phyloP scores from a whole-genome alignment of 768 basidiomycete genomes.

The Boletus barrowsii region DNA sequence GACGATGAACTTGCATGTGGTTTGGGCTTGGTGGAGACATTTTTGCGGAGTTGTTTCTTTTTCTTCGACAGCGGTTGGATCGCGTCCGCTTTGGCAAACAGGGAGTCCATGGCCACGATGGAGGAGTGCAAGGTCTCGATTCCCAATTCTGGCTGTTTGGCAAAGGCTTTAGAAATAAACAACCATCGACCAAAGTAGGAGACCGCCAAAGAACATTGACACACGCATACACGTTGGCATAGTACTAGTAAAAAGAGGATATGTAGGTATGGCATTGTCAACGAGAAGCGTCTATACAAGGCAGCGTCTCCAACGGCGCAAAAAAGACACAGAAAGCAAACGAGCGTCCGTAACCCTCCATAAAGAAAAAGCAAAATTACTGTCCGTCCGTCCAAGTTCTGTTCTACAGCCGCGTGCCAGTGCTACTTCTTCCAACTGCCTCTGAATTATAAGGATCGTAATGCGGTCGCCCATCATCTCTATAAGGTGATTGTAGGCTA shows the following conservation, averaged over 20 bases:
- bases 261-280: conserved; percentile 5
- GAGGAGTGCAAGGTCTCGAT: not conserved
- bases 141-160: conserved; percentile 7
- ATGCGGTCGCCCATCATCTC: conserved; percentile 25
- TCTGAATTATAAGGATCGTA: conserved; percentile 30
- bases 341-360: conserved; percentile 8
- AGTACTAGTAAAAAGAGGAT: not conserved
- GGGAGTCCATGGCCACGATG: conserved; percentile 50
- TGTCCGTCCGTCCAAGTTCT: conserved; percentile 1
- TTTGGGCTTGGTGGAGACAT: conserved; percentile 8
- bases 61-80: conserved; percentile 48
- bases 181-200: not conserved
- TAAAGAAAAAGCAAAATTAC: not conserved
- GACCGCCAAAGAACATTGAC: not conserved
- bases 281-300: conserved; percentile 6
- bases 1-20: conserved; percentile 17
- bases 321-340: not conserved
- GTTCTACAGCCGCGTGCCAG: conserved; percentile 24
- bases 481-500: conserved; percentile 42
- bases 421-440: conserved; percentile 25
- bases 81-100: conserved; percentile 68
- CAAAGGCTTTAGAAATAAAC: conserved; percentile 17
- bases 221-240: not conserved
- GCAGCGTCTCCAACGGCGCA: conserved; percentile 1
- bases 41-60: conserved; percentile 19